Evolutionary conservation across 306 rosid species (phyloP).

Genomic region (Purshia tridentata): DNA sequence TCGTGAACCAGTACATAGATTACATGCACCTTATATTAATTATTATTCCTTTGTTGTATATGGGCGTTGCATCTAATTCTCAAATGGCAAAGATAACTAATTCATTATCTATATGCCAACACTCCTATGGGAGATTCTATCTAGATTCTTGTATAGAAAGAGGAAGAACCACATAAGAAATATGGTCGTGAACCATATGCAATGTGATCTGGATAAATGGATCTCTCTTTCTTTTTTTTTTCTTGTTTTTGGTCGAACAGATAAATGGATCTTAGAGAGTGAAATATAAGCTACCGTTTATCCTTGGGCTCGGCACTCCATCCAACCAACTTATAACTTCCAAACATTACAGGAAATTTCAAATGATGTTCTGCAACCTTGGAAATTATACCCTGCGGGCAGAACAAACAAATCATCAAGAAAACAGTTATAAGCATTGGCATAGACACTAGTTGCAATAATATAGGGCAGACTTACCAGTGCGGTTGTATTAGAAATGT

Average conservation of each 20-base stretch:
- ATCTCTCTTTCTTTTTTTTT: too few relatives aligned
- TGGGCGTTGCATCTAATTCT: background rate
- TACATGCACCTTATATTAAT: background rate
- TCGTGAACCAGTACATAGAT: background rate
- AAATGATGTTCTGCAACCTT: constrained; percentile 63
- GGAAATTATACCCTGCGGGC: constrained; percentile 60
- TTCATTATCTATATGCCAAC: background rate
- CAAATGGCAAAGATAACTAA: background rate
- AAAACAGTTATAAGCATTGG: constrained; percentile 25
- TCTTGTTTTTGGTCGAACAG: too few relatives aligned
- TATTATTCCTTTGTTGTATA: background rate
- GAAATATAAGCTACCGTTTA: constrained; percentile 46
- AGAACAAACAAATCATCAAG: constrained; percentile 21
- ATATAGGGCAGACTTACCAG: constrained; percentile 45
- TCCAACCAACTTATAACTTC: constrained; percentile 59
- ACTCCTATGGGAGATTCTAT: background rate
- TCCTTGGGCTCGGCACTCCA: constrained; percentile 61
- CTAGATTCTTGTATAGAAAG: background rate
- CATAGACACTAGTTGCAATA: constrained; percentile 10
- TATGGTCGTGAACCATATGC: too few relatives aligned
- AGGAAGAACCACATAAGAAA: background rate
- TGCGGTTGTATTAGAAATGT: constrained; percentile 66
- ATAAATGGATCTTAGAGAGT: background rate
- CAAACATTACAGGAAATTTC: constrained; percentile 67
- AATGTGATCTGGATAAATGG: background rate